These are phyloP conservation scores for Chaetoceros tenuissimus DNA, from an alignment of 108 stramenopile species.

Conservation along the genomic window DNA sequence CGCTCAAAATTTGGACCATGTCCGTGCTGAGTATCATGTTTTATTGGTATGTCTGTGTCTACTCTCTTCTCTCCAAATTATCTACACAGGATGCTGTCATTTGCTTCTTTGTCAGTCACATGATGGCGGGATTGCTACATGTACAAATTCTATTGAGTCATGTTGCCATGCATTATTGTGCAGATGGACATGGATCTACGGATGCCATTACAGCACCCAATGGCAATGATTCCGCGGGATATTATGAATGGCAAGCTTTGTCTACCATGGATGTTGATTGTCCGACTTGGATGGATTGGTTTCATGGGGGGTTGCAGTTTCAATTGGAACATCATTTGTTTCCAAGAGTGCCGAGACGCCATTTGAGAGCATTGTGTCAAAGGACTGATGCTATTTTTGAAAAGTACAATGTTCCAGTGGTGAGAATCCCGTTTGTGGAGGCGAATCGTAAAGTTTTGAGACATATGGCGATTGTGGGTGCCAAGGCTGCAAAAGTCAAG, in stretches of 20 bases:
- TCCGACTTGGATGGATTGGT: slow-evolving; percentile 78
- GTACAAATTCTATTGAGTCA: slow-evolving; percentile 70
- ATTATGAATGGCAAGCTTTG: slow-evolving; percentile 42
- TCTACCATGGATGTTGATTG: slow-evolving; percentile 81
- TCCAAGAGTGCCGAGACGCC: slow-evolving; percentile 73
- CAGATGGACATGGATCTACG: not conserved
- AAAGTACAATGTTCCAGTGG: not conserved
- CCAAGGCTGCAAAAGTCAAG: not conserved
- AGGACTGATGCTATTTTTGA: not conserved
- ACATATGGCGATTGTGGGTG: not conserved
- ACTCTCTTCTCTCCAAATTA: not conserved
- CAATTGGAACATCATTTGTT: slow-evolving; percentile 89
- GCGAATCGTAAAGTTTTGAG: not conserved
- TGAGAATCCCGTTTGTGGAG: not conserved
- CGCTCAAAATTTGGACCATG: not conserved
- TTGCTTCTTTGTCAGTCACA: slow-evolving; percentile 34
- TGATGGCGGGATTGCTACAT: slow-evolving; percentile 49
- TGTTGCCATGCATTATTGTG: slow-evolving; percentile 35
- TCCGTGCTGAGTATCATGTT: not conserved
- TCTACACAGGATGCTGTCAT: not conserved
- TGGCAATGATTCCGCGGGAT: slow-evolving; percentile 43
- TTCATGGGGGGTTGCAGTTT: slow-evolving; percentile 91
- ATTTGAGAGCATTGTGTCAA: not conserved
- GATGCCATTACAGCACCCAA: slow-evolving; percentile 6
- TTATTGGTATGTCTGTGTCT: not conserved